Conservation (phyloP, 345 rosid genomes). For the Eucalyptus grandis region DNA sequence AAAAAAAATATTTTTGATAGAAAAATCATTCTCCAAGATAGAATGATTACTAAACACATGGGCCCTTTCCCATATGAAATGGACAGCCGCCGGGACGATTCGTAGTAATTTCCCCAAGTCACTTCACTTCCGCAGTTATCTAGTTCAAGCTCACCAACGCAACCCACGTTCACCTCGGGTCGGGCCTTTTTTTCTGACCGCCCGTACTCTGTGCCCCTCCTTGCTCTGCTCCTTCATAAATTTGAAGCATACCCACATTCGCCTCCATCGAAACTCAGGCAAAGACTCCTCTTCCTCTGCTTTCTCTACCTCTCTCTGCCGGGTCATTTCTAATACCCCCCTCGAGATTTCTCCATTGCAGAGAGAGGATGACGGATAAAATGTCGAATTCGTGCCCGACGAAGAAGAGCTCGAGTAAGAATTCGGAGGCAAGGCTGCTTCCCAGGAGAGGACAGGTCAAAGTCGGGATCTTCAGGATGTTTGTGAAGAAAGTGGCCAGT, state of each 20-base stretch:
- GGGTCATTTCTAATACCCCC: background rate
- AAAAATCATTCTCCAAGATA: too few relatives aligned
- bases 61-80: too few relatives aligned
- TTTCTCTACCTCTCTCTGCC: background rate
- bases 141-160: too few relatives aligned
- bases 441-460: background rate
- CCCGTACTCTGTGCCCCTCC: too few relatives aligned
- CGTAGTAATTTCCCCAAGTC: too few relatives aligned
- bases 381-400: background rate
- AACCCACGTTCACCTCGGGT: too few relatives aligned
- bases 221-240: too few relatives aligned
- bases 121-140: too few relatives aligned
- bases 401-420: background rate
- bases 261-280: background rate
- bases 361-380: background rate
- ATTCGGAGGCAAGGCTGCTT: background rate
- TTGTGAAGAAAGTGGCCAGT: background rate
- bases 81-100: too few relatives aligned
- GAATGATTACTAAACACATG: too few relatives aligned
- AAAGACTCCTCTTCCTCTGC: background rate
- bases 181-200: too few relatives aligned
- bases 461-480: background rate
- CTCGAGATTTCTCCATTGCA: background rate
- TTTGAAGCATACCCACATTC: background rate
- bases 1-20: too few relatives aligned